Conservation (phyloP, 352 stramenopile genomes). For the Phytophthora kernoviae region DNA sequence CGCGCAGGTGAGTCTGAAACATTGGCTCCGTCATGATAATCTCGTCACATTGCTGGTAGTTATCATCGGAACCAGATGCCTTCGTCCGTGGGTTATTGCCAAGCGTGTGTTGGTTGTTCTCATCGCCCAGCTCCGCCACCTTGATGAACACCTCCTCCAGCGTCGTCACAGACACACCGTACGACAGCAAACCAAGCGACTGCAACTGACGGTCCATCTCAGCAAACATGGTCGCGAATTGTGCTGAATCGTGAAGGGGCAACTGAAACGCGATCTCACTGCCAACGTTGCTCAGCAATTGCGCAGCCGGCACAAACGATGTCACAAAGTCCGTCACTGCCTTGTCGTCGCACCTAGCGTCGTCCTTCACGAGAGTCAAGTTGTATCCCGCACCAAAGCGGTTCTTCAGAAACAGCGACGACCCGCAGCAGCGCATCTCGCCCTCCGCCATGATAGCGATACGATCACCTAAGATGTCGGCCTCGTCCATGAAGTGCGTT, state of each 20-base stretch:
- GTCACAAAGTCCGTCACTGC: constrained; percentile 32
- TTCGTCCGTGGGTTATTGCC: constrained; percentile 10
- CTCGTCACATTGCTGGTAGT: constrained; percentile 19
- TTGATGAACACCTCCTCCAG: constrained; percentile 83
- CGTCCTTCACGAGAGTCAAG: constrained; percentile 60
- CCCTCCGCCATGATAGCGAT: constrained; percentile 87
- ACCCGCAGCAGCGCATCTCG: constrained; percentile 64
- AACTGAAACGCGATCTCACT: constrained; percentile 75
- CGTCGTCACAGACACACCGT: constrained; percentile 80
- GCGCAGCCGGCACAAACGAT: constrained; percentile 32
- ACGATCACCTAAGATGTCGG: constrained; percentile 79
- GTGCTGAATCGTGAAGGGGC: constrained; percentile 38
- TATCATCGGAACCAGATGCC: background rate
- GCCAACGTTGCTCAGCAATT: constrained; percentile 67
- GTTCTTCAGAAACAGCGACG: constrained; percentile 80
- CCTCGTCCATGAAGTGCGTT: constrained; percentile 95
- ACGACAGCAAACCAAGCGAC: constrained; percentile 45
- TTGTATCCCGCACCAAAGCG: constrained; percentile 68
- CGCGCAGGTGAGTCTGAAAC: constrained; percentile 37
- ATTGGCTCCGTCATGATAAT: constrained; percentile 10
- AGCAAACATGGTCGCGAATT: constrained; percentile 63
- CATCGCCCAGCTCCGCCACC: constrained; percentile 45
- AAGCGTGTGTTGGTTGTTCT: constrained; percentile 44
- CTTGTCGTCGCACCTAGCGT: constrained; percentile 24
- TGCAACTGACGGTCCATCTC: constrained; percentile 49